These are phyloP conservation scores for Vanrija sp. DNA, from an alignment of 1,284 basidiomycete species.

Conservation along the genomic window DNA sequence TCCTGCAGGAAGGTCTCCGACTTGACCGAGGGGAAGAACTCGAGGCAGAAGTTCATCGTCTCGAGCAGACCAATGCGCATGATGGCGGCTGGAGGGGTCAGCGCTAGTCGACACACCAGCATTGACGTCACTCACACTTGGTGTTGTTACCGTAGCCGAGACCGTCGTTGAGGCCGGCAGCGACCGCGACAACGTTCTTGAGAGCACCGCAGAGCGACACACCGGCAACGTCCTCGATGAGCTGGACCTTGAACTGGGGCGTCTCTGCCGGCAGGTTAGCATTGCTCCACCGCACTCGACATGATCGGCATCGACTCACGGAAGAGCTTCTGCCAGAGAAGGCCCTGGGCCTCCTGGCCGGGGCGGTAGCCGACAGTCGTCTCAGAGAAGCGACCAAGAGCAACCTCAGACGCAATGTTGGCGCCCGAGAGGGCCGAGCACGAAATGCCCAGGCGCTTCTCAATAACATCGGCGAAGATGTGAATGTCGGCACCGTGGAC, in stretches of 20 bases:
- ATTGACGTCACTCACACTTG: slow-evolving; percentile 47
- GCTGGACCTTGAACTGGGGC: slow-evolving; percentile 53
- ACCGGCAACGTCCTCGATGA: slow-evolving; percentile 56
- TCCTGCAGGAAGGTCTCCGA: slow-evolving; percentile 55
- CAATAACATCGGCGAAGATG: slow-evolving; percentile 59
- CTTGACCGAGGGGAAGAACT: slow-evolving; percentile 56
- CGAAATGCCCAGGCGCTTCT: slow-evolving; percentile 53
- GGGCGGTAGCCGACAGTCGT: slow-evolving; percentile 58
- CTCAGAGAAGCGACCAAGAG: slow-evolving; percentile 54
- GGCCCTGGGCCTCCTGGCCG: slow-evolving; percentile 47
- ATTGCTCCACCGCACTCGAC: neutral
- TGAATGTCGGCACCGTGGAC: slow-evolving; percentile 54
- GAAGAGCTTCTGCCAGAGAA: slow-evolving; percentile 53
- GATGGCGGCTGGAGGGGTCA: slow-evolving; percentile 50
- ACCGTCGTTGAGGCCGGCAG: slow-evolving; percentile 57
- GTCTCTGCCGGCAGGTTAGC: slow-evolving; percentile 37
- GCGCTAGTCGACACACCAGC: neutral
- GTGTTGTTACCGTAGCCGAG: slow-evolving; percentile 57
- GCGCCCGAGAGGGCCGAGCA: slow-evolving; percentile 58
- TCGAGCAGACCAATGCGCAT: slow-evolving; percentile 56
- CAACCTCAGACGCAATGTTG: slow-evolving; percentile 59
- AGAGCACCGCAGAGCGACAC: slow-evolving; percentile 58
- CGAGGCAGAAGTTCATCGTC: slow-evolving; percentile 53
- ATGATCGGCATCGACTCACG: slow-evolving; percentile 22
- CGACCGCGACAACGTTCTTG: slow-evolving; percentile 59